A percentile compares a stretch with the other conserved stretches of the same genome.
These are phyloP conservation scores for Suhomyces faveliae DNA, from an alignment of 805 yeast species.

Conservation along the genomic window DNA sequence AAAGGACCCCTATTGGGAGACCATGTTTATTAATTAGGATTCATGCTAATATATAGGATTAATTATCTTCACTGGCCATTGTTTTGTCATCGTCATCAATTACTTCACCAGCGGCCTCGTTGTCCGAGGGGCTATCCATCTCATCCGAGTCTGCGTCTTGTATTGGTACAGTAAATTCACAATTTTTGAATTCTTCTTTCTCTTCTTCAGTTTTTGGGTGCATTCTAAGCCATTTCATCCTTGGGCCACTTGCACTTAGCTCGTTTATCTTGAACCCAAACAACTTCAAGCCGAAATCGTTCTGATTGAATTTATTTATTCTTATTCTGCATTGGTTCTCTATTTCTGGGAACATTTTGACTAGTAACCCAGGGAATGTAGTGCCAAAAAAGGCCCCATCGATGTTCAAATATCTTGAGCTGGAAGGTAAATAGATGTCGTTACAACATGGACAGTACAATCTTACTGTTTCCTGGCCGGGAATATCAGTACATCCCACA, in stretches of 20 bases:
- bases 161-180: conserved; percentile 60
- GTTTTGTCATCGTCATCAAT: conserved; percentile 39
- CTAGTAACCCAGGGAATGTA: conserved; percentile 87
- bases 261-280: conserved; percentile 87
- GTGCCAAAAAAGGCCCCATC: conserved; percentile 99
- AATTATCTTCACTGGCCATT: conserved; percentile 38
- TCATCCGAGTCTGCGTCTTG: conserved; percentile 21
- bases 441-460: conserved; percentile 93
- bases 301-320: conserved; percentile 45
- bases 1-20: neutral
- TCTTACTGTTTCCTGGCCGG: conserved; percentile 89
- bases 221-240: conserved; percentile 93
- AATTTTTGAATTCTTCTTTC: conserved; percentile 56
- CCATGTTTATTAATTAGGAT: neutral
- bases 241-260: conserved; percentile 75
- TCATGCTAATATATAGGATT: conserved; percentile 1
- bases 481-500: conserved; percentile 84
- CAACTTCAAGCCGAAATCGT: conserved; percentile 66
- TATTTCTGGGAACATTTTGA: conserved; percentile 88
- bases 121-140: conserved; percentile 22
- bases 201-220: conserved; percentile 65
- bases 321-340: conserved; percentile 70
- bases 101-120: conserved; percentile 14
- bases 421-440: conserved; percentile 84
- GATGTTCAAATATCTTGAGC: conserved; percentile 79